Evolutionary conservation across 257 asterid species (phyloP).

Genomic region (Solanum bukasovii): DNA sequence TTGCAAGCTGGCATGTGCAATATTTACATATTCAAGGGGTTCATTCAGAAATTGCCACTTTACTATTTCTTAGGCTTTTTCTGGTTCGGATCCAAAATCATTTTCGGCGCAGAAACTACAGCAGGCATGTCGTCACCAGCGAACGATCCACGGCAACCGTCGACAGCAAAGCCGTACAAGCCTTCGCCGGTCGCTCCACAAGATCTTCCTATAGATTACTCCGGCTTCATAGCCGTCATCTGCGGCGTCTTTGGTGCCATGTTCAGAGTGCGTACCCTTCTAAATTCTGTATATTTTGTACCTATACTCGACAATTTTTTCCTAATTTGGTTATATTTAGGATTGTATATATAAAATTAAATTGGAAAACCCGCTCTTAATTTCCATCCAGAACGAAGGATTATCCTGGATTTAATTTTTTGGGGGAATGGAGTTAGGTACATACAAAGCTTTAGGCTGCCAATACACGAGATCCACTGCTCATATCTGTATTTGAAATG

Average conservation of each 20-base stretch:
- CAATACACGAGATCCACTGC: neutral
- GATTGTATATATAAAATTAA: neutral
- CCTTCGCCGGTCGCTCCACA: conserved; percentile 28
- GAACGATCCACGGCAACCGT: neutral
- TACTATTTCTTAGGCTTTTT: neutral
- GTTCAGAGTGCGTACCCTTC: conserved; percentile 21
- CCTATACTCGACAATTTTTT: neutral
- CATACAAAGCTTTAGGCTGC: neutral
- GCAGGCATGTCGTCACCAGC: neutral
- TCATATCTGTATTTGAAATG: neutral
- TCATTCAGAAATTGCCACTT: neutral
- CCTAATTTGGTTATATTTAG: neutral
- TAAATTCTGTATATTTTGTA: neutral
- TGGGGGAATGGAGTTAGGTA: neutral
- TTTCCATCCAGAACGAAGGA: neutral
- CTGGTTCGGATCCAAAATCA: neutral
- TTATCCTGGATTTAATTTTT: neutral
- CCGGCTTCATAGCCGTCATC: conserved; percentile 74
- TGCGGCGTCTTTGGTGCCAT: conserved; percentile 80
- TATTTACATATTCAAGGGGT: neutral
- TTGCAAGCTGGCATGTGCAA: neutral
- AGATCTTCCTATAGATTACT: conserved; percentile 71
- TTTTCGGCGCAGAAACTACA: neutral
- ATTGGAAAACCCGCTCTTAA: neutral
- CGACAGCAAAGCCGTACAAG: neutral